A percentile compares a stretch with the other conserved stretches of the same genome.
These are phyloP conservation scores for Ogataea hybrid DNA, from an alignment of 1,139 yeast genomes.

Conservation along the genomic window DNA sequence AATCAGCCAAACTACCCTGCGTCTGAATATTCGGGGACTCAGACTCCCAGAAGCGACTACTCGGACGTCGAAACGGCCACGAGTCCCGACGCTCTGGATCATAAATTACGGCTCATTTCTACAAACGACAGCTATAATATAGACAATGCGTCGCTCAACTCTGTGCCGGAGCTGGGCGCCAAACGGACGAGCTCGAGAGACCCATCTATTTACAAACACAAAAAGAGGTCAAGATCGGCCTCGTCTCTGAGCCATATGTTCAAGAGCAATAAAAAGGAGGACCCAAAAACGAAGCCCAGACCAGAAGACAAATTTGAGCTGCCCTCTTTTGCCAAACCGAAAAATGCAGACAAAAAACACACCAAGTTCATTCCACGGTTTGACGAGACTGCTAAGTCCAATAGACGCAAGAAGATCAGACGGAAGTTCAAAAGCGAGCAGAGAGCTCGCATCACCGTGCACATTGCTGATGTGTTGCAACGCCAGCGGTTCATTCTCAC, in stretches of 20 bases:
- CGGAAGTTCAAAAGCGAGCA: constrained; percentile 27
- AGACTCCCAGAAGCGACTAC: constrained; percentile 21
- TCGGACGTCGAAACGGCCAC: constrained; percentile 16
- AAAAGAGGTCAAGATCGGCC: constrained; percentile 12
- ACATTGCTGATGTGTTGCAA: constrained; percentile 83
- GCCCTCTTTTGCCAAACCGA: constrained; percentile 16
- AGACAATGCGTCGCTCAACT: constrained; percentile 24
- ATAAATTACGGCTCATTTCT: constrained; percentile 11
- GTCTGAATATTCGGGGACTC: constrained; percentile 17
- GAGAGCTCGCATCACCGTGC: constrained; percentile 79
- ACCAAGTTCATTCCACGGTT: constrained; percentile 4
- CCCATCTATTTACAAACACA: constrained; percentile 8
- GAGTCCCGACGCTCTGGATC: constrained; percentile 18
- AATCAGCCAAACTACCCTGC: constrained; percentile 11
- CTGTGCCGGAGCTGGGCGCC: constrained; percentile 4
- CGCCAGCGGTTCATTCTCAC: constrained; percentile 81
- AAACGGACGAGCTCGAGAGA: constrained; percentile 12
- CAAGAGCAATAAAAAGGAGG: constrained; percentile 1
- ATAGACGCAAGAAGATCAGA: constrained; percentile 11
- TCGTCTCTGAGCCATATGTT: constrained; percentile 17
- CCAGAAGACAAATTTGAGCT: constrained; percentile 12
- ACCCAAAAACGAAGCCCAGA: neutral
- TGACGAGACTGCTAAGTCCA: constrained; percentile 8
- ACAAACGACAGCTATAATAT: constrained; percentile 8
- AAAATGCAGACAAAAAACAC: constrained; percentile 6